Base-by-base conservation (phyloP, 2,329 filamentous ascomycete genomes). In the Rhexocercosporidium sp. region DNA sequence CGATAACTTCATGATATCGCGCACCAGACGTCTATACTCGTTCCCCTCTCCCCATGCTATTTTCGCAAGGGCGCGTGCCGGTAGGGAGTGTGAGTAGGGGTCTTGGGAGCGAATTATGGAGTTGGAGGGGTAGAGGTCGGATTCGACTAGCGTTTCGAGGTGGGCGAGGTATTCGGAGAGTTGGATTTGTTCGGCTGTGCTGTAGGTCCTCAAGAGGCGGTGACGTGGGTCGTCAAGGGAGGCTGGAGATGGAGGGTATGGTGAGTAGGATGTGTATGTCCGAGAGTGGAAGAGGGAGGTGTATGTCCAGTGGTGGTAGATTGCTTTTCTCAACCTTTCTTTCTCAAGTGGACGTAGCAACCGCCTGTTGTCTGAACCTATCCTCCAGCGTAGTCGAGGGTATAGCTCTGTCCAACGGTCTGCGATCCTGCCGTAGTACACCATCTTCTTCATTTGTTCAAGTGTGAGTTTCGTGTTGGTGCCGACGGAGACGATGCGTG, bases 231-330 rank as follows among this genome's bases (percentile, higher is more conserved):
- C 75, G 41, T 74, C 70, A 11, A 62, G 65, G 4, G 62, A 53
- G 25, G 66, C 67, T 16, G 70, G 66, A 16, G 69, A 66, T 3
- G 75, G 72, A n/a, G 70, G 70, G 62, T 74, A 71, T 1, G 75
- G 73, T 3, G 72, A 71, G 59, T 73, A 75, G 54, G 73, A 69
- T 4, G 71, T 73, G 67, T 72, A 76, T n/a, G 68, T 66, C 20
- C 73, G 69, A n/a, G 75, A 74, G 47, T 76, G 74, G 49, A 77
- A 77, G 25, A 76, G 71, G 11, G 62, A 72, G 9, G 73, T 72
- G 39, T 77, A 77, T 18, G 71, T 76, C 76, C 76, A 77, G 51
- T 74, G 72, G 27, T 73, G 71, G 62, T 77, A 77, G 31, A 77
- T 70, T 4, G 75, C 76, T 61, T 63, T 41, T 14, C 75, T 70